phyloP scores from a whole-genome alignment of 805 yeast species.

The Metschnikowia gelsemii region DNA sequence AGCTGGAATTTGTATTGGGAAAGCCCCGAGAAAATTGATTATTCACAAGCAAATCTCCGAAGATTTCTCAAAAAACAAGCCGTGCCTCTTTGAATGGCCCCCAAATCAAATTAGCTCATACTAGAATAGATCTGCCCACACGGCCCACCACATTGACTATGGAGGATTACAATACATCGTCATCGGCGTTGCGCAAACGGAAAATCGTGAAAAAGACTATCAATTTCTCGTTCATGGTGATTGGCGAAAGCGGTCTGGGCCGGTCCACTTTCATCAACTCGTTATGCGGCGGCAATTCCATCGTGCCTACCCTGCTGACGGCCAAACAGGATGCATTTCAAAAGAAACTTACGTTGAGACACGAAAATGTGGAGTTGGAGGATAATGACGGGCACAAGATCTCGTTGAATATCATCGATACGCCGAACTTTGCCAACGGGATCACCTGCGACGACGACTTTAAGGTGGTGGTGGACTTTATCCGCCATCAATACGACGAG shows the following conservation, averaged over 20 bases:
- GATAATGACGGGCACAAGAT: constrained; percentile 85
- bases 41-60: not conserved
- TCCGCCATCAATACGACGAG: constrained; percentile 81
- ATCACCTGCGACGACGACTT: constrained; percentile 68
- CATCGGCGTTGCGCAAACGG: constrained; percentile 55
- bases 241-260: constrained; percentile 86
- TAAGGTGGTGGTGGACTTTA: constrained; percentile 69
- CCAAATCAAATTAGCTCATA: not conserved
- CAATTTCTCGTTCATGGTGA: constrained; percentile 82
- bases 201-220: constrained; percentile 80
- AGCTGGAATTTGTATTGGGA: not conserved
- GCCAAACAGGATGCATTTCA: constrained; percentile 53
- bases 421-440: constrained; percentile 81
- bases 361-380: constrained; percentile 79
- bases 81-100: not conserved
- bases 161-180: constrained; percentile 29
- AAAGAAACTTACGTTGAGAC: constrained; percentile 59
- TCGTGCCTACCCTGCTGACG: constrained; percentile 70
- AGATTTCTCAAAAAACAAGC: not conserved
- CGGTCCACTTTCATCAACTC: constrained; percentile 92
- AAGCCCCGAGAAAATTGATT: too few species aligned
- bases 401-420: constrained; percentile 71
- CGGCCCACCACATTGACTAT: constrained; percentile 4
- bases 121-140: too few species aligned
- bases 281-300: constrained; percentile 77